Base-by-base conservation (phyloP, 2,329 filamentous ascomycete genomes). In the Calonectria montana region DNA sequence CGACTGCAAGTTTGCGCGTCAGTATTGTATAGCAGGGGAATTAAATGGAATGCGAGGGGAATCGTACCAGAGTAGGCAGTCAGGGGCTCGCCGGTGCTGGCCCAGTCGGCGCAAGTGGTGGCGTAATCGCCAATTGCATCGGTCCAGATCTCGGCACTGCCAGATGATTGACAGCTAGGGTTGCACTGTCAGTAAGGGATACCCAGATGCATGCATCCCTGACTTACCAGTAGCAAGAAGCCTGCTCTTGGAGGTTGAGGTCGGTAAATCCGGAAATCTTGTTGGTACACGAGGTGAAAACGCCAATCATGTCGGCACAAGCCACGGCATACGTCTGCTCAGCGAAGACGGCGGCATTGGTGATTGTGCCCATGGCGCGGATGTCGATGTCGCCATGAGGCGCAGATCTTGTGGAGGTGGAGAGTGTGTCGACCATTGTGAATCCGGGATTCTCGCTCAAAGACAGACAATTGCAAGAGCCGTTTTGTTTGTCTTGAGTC, bases 181-280 rank as follows among this genome's bases (percentile, higher is more conserved):
- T 29, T 21, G 21, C 27, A n/a, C 53, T 21, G 65, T 80, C 25
- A 80, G 74, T 16, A 16, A 29, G 48, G 43, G n/a, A 10, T 21
- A n/a, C 21, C 18, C 59, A 29, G 6, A 10, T 5, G 4, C 21
- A 8, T 12, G 18, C 25, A 9, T 53, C 16, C n/a, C 15, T 7
- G 8, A 69, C 80, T 65, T 64, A 82, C 81, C 81, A 82, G 74
- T 81, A 82, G 75, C 81, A 83, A 16, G 76, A 72, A 13, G 81
- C 81, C 61, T 82, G 81, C 21, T 78, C 73, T 21, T 64, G 71
- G 65, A 69, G 76, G 18, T 76, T 78, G 18, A 81, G 69, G 6
- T 69, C 48, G 21, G 75, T 73, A 73, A 82, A 83, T 37, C 74
- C 75, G 6, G 64, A 68, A 23, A 80, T 76, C 43, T 76, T 67